These are phyloP conservation scores for Lachnellula cervina DNA, from an alignment of 2,329 filamentous ascomycete species.

Conservation along the genomic window DNA sequence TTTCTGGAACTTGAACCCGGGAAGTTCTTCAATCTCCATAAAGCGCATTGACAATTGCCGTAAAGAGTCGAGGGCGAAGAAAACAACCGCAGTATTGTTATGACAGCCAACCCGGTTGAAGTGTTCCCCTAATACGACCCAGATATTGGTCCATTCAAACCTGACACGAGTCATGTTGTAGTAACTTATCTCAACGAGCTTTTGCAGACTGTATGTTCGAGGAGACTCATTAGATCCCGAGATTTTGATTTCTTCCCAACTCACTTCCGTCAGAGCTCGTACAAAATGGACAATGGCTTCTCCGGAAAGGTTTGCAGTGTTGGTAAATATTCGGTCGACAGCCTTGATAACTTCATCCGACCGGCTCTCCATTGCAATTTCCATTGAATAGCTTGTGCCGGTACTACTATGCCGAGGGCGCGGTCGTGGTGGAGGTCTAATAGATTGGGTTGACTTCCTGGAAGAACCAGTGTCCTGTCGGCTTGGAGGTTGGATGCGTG, in stretches of 20 bases:
- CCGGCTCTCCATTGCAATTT: constrained; percentile 86
- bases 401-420: constrained; percentile 47
- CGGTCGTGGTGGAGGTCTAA: constrained; percentile 40
- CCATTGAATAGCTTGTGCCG: constrained; percentile 52
- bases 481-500: constrained; percentile 59
- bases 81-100: constrained; percentile 92
- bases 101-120: constrained; percentile 98
- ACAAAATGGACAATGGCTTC: constrained; percentile 97
- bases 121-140: constrained; percentile 95
- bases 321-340: constrained; percentile 94
- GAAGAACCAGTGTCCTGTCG: constrained; percentile 49
- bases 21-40: constrained; percentile 95
- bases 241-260: constrained; percentile 98
- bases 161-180: constrained; percentile 99
- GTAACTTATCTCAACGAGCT: constrained; percentile 97
- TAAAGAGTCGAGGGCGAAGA: constrained; percentile 92
- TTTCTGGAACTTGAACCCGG: constrained; percentile 99
- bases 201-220: constrained; percentile 94
- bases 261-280: constrained; percentile 85
- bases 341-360: constrained; percentile 90
- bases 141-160: constrained; percentile 97
- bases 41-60: constrained; percentile 97
- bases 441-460: constrained; percentile 60
- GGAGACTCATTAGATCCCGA: constrained; percentile 94
- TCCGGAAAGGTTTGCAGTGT: constrained; percentile 86